Conservation (phyloP, 2,329 filamentous ascomycete species). For the Fusarium sp. region DNA sequence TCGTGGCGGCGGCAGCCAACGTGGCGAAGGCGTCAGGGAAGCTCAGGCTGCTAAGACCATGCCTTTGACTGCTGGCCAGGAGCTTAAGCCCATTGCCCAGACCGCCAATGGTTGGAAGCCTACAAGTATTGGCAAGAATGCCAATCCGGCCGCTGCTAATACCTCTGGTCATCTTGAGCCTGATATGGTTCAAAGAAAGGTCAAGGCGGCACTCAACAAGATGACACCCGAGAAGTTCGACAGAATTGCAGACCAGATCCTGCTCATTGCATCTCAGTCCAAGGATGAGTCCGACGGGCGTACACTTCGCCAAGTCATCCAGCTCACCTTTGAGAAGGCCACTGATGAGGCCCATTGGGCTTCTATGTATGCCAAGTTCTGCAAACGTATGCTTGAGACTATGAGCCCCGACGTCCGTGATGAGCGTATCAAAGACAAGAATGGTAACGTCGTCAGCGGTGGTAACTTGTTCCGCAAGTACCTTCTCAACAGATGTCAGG, state of each 20-base stretch:
- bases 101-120: slow-evolving; percentile 91
- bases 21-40: slow-evolving; percentile 66
- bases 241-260: slow-evolving; percentile 90
- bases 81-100: slow-evolving; percentile 79
- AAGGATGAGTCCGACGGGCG: slow-evolving; percentile 95
- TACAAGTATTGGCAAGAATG: slow-evolving; percentile 65
- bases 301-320: slow-evolving; percentile 95
- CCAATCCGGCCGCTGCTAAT: slow-evolving; percentile 50
- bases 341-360: slow-evolving; percentile 99
- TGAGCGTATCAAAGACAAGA: slow-evolving; percentile 92
- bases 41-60: slow-evolving; percentile 82
- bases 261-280: slow-evolving; percentile 90
- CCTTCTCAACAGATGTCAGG: slow-evolving; percentile 96
- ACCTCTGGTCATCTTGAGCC: slow-evolving; percentile 76
- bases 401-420: slow-evolving; percentile 97
- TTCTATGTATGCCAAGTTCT: slow-evolving; percentile 98
- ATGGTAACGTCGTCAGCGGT: slow-evolving; percentile 85
- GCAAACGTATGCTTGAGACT: slow-evolving; percentile 92
- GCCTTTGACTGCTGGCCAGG: slow-evolving; percentile 85
- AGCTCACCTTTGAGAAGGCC: slow-evolving; percentile 98
- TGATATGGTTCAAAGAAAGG: slow-evolving; percentile 96
- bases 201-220: slow-evolving; percentile 98
- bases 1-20: slow-evolving; percentile 60
- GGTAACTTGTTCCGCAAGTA: slow-evolving; percentile 98
- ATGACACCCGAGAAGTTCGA: slow-evolving; percentile 99